These are phyloP conservation scores for Phoma sp. DNA, from an alignment of 2,329 filamentous ascomycete genomes.

Conservation along the genomic window DNA sequence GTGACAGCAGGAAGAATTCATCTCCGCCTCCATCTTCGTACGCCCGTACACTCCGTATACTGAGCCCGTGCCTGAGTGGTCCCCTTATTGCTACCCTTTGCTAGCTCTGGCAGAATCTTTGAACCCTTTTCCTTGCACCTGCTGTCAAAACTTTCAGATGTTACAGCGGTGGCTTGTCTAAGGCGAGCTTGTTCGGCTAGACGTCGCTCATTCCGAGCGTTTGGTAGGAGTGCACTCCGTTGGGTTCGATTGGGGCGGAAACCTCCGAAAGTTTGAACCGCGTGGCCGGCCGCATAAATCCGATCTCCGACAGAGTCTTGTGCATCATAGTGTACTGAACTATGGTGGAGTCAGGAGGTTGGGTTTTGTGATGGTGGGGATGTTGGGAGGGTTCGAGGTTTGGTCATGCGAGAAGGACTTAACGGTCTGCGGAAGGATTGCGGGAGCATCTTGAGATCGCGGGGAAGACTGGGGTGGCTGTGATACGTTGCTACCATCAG, in stretches of 20 bases:
- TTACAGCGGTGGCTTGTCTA: neutral
- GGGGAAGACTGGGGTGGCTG: conserved; percentile 7
- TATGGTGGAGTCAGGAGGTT: neutral
- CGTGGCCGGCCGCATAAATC: neutral
- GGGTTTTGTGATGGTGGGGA: neutral
- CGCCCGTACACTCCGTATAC: neutral
- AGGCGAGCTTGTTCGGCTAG: neutral
- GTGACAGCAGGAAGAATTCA: neutral
- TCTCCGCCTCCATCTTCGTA: too few relatives aligned
- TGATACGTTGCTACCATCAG: conserved; percentile 3
- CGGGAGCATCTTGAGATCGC: conserved; percentile 10
- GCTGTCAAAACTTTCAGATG: conserved; percentile 10
- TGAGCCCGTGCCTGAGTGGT: neutral
- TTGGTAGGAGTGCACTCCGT: conserved; percentile 2
- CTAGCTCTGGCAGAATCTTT: conserved; percentile 5
- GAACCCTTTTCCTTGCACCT: neutral
- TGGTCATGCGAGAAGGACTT: conserved; percentile 7
- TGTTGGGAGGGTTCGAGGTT: neutral
- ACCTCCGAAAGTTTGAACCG: neutral
- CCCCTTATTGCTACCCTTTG: neutral
- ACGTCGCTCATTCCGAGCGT: neutral
- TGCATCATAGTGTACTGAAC: neutral
- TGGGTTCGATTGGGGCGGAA: neutral
- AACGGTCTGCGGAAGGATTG: conserved; percentile 16
- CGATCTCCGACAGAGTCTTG: neutral